A percentile compares a stretch with the other conserved stretches of the same genome.
These are phyloP conservation scores for Zhuliangozyma blackwelliae DNA, from an alignment of 1,139 yeast species.

Conservation along the genomic window DNA sequence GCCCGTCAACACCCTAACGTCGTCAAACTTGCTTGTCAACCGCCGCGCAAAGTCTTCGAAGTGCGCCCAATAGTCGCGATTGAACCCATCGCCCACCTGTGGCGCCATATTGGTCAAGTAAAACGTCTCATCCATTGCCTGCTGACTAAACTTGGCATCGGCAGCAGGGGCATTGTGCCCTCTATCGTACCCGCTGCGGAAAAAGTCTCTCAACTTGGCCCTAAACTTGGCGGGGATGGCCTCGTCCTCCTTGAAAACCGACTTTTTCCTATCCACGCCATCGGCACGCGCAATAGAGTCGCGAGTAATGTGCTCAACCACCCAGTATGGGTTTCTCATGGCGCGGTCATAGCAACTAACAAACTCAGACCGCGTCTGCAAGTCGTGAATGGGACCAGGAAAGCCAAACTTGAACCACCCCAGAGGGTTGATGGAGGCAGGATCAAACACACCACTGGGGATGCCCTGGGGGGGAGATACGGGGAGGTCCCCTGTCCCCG, in stretches of 20 bases:
- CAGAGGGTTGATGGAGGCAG: constrained; percentile 53
- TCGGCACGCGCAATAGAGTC: constrained; percentile 49
- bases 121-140: constrained; percentile 94
- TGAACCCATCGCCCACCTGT: constrained; percentile 96
- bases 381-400: constrained; percentile 91
- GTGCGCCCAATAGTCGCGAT: constrained; percentile 96
- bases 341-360: constrained; percentile 83
- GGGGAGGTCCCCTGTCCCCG: constrained; percentile 6
- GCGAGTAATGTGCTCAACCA: constrained; percentile 80
- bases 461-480: constrained; percentile 1
- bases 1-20: constrained; percentile 87
- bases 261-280: constrained; percentile 69
- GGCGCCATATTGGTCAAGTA: constrained; percentile 88
- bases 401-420: constrained; percentile 85
- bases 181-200: constrained; percentile 92
- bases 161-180: constrained; percentile 99
- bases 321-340: constrained; percentile 86
- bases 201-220: constrained; percentile 75
- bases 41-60: constrained; percentile 85
- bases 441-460: constrained; percentile 17
- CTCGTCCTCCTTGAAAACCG: constrained; percentile 85
- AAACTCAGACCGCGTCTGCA: constrained; percentile 69
- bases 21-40: constrained; percentile 60
- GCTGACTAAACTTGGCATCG: constrained; percentile 83
- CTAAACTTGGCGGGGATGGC: constrained; percentile 73